Evolutionary conservation across 495 filamentous ascomycete species (phyloP), one percentile per base, ranked within the genome.

Genomic region (Talaromyces ruber): DNA sequence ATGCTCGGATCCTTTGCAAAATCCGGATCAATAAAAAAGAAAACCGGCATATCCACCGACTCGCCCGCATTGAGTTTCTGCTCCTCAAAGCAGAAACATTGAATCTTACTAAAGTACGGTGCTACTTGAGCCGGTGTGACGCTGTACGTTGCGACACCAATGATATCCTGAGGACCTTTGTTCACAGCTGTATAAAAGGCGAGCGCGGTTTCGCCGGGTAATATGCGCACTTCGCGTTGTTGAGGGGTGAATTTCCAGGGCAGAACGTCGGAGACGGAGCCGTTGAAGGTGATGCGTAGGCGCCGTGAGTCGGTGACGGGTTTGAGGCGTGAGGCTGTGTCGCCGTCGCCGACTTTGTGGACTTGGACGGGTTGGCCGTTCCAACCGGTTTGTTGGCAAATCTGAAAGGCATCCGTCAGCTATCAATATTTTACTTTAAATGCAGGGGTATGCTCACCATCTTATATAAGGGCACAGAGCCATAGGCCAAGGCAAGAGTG

Each of bases 81-180:
- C 74, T 91, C 92, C 80, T 99, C 95, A 70, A 99, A 99, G 72
- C 95, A 99, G 75, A 99, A 99, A 68, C 95, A 99, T 76, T 99
- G 95, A 58, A 99, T 99, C 82, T 99, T 99, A 82, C 88, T 92
- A 73, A 99, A 99, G 70, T 99, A 99, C 4, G 91, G 93, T 28
- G 95, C 93, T 28, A 96, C 91, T 78, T 98, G 95, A 12, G 85
- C 93, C 8, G 95, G 95, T 11, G 92, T 97, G 55, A 99, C 95
- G 72, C 88, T 92, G 72, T 99, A 99, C 9, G 95, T 99, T 43
- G 95, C 95, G 25, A 99, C 91, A 47, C 95, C 95, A 68, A 99
- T 97, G 64, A 99, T 97, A 76, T 98, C 94, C 64, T 88, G 80
- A 32, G 87, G 82, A 67, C 88, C 88, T 64, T 85, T 86, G 74